Percentiles rank a stretch among this genome's conserved stretches.
Evolutionary conservation across 345 rosid genomes (phyloP).

Genomic region (Lumnitzera racemosa): DNA sequence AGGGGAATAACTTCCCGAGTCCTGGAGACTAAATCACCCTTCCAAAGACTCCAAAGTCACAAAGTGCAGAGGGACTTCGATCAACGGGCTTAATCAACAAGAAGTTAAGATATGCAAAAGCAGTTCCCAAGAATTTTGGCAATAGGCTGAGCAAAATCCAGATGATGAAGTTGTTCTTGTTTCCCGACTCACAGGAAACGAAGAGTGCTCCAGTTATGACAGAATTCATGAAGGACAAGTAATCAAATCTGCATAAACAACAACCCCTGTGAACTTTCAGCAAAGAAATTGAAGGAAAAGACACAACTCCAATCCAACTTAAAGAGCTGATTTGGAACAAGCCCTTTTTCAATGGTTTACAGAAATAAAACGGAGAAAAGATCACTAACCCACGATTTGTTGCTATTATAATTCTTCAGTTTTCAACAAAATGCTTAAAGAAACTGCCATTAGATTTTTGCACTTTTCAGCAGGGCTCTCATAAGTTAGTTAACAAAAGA

Average conservation of each 20-base stretch:
- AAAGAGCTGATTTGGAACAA: no score
- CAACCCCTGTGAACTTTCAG: no score
- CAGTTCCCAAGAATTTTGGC: conserved; percentile 56
- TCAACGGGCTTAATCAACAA: conserved; percentile 45
- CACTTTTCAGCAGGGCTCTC: no score
- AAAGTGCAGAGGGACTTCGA: conserved; percentile 29
- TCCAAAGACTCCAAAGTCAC: conserved; percentile 2
- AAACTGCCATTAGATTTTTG: no score
- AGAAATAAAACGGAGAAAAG: no score
- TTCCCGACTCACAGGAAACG: conserved; percentile 98
- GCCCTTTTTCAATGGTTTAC: no score
- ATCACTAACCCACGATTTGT: no score
- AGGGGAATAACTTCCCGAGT: conserved; percentile 6
- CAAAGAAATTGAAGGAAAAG: no score
- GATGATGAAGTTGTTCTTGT: conserved; percentile 58
- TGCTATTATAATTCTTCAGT: no score
- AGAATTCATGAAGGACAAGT: conserved; percentile 78
- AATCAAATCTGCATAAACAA: conserved; percentile 39
- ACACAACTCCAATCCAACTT: no score
- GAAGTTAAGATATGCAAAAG: conserved; percentile 38
- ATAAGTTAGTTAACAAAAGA: no score
- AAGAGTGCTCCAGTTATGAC: conserved; percentile 45
- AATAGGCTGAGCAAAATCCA: conserved; percentile 72
- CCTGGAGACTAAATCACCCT: conserved; percentile 16
- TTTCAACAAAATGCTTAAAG: no score